Conservation (phyloP, 371 early-diverging fungal genomes). For the Syncephalastrum contaminatum region DNA sequence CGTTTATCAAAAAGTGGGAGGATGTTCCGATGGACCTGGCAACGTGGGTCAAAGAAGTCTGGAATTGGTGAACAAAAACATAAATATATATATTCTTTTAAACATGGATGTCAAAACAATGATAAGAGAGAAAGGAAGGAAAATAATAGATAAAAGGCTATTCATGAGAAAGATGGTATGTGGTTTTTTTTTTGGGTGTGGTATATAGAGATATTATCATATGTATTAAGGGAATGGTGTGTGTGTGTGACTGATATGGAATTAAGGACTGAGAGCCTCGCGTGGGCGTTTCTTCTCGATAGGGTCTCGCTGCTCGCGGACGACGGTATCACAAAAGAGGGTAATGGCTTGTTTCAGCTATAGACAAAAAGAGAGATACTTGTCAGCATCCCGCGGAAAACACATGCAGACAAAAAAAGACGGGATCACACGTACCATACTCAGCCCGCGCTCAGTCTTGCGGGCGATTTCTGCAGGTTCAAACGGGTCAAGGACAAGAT, state of each 20-base stretch:
- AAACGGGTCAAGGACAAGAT: slow-evolving; percentile 49
- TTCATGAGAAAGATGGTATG: background rate
- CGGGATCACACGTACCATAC: slow-evolving; percentile 17
- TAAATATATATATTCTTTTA: background rate
- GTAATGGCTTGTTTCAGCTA: slow-evolving; percentile 21
- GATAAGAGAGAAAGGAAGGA: background rate
- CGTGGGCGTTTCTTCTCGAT: slow-evolving; percentile 10
- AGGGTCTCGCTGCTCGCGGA: slow-evolving; percentile 27
- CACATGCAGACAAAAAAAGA: background rate
- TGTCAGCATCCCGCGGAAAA: background rate
- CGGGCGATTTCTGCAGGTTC: slow-evolving; percentile 58
- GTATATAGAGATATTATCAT: slow-evolving; percentile 1
- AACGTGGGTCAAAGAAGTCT: slow-evolving; percentile 57
- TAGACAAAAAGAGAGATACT: background rate
- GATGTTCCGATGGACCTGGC: slow-evolving; percentile 46
- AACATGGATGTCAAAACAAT: slow-evolving; percentile 1
- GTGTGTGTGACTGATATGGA: background rate
- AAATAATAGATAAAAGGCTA: background rate
- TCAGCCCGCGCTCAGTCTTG: slow-evolving; percentile 47
- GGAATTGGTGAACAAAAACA: slow-evolving; percentile 43
- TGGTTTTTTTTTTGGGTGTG: background rate
- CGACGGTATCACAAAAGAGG: slow-evolving; percentile 33
- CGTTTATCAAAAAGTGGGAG: slow-evolving; percentile 58
- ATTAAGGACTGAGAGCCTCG: slow-evolving; percentile 4
- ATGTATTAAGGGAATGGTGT: slow-evolving; percentile 1